Percentiles rank a stretch among this genome's conserved stretches.
Evolutionary conservation across 1,284 basidiomycete genomes (phyloP).

Genomic region (Pseudozyma thailandica): DNA sequence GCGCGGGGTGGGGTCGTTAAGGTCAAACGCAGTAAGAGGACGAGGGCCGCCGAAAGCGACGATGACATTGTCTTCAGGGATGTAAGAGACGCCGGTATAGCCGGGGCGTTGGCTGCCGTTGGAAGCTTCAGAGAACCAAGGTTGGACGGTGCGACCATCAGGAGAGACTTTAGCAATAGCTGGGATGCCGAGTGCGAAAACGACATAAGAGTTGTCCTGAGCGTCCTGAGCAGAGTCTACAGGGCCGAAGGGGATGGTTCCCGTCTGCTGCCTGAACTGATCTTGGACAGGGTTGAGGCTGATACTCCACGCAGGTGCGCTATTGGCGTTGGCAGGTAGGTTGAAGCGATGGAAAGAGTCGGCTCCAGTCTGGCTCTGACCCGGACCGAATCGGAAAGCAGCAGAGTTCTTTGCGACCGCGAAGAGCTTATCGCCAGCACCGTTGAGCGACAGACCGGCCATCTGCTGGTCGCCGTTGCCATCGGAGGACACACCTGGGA

Average conservation of each 20-base stretch:
- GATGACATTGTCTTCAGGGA: slow-evolving; percentile 51
- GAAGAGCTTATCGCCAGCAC: slow-evolving; percentile 54
- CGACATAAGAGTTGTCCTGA: slow-evolving; percentile 64
- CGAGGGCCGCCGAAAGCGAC: slow-evolving; percentile 64
- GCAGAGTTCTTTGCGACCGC: slow-evolving; percentile 61
- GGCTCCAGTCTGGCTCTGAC: slow-evolving; percentile 51
- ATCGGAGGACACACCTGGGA: slow-evolving; percentile 53
- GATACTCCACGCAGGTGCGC: slow-evolving; percentile 55
- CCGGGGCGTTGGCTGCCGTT: slow-evolving; percentile 62
- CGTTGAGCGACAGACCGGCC: slow-evolving; percentile 60
- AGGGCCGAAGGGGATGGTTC: slow-evolving; percentile 61
- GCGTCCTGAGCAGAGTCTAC: slow-evolving; percentile 62
- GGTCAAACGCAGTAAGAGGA: slow-evolving; percentile 57
- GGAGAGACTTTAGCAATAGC: slow-evolving; percentile 62
- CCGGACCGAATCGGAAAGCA: slow-evolving; percentile 57
- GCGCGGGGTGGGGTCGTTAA: slow-evolving; percentile 34
- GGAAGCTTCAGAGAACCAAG: slow-evolving; percentile 52
- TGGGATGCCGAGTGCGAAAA: slow-evolving; percentile 62
- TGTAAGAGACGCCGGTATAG: slow-evolving; percentile 61
- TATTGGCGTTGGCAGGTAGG: slow-evolving; percentile 48
- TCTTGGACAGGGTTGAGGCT: slow-evolving; percentile 54
- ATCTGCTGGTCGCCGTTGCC: slow-evolving; percentile 63
- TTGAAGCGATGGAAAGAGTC: slow-evolving; percentile 63
- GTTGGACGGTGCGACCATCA: slow-evolving; percentile 45
- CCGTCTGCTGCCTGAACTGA: slow-evolving; percentile 41